Percentiles rank a stretch among this genome's conserved stretches.
These are phyloP conservation scores for Corylus americana DNA, from an alignment of 306 rosid genomes.

Conservation along the genomic window DNA sequence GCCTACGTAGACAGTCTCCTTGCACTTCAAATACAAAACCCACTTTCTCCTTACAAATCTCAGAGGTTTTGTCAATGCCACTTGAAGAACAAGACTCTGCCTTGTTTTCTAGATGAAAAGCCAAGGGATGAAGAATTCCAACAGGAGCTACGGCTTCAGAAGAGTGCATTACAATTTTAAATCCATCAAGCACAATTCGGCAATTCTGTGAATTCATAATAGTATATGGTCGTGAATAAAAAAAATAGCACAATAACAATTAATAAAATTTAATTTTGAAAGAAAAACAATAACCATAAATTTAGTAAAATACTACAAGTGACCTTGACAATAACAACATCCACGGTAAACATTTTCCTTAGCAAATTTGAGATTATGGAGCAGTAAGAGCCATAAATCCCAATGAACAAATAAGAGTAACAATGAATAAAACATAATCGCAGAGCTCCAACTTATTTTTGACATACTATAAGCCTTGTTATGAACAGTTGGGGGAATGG, in stretches of 20 bases:
- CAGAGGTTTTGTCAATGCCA: constrained; percentile 37
- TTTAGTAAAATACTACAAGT: neutral
- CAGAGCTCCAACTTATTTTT: neutral
- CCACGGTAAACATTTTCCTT: neutral
- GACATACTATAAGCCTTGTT: neutral
- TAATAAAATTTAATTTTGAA: constrained; percentile 3
- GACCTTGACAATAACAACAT: constrained; percentile 6
- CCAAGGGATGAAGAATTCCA: constrained; percentile 83
- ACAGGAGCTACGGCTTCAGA: constrained; percentile 89
- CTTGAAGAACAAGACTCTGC: constrained; percentile 33
- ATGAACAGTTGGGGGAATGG: neutral
- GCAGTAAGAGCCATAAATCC: constrained; percentile 1
- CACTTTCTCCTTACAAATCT: constrained; percentile 32
- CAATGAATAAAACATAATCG: neutral
- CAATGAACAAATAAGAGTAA: neutral
- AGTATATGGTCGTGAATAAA: constrained; percentile 19
- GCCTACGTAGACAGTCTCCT: constrained; percentile 47
- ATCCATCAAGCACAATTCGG: constrained; percentile 75
- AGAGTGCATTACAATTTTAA: constrained; percentile 80
- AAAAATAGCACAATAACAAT: constrained; percentile 5
- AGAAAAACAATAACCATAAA: constrained; percentile 5
- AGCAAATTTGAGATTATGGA: neutral
- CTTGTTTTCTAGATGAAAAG: constrained; percentile 87
- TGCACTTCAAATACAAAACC: constrained; percentile 68
- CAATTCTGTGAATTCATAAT: constrained; percentile 60